These are phyloP conservation scores for Fusarium humuli DNA, from an alignment of 2,329 filamentous ascomycete species.

Conservation along the genomic window DNA sequence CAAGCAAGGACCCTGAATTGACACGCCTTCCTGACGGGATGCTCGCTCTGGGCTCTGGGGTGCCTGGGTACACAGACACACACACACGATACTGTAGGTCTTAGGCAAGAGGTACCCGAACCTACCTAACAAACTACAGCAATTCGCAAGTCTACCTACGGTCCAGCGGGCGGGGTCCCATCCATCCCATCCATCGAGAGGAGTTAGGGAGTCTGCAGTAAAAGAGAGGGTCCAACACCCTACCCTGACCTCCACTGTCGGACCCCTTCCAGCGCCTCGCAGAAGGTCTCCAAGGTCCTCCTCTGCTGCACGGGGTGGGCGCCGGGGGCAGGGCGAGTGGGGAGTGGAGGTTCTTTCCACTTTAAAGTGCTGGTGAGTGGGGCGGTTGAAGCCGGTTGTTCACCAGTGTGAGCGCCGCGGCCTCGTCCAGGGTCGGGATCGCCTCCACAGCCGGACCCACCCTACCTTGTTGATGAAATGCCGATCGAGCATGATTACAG, in stretches of 20 bases:
- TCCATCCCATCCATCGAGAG: background rate
- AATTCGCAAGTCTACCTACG: slow-evolving; percentile 1
- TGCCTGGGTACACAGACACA: background rate
- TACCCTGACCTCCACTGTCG: slow-evolving; percentile 6
- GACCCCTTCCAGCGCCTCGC: slow-evolving; percentile 20
- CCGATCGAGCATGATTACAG: slow-evolving; percentile 35
- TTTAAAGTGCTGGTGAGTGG: slow-evolving; percentile 25
- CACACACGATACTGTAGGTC: background rate
- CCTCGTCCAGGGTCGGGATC: slow-evolving; percentile 37
- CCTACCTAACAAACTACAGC: background rate
- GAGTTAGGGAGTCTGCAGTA: background rate
- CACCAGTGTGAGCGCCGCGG: slow-evolving; percentile 11
- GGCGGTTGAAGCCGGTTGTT: slow-evolving; percentile 11
- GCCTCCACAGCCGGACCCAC: slow-evolving; percentile 40
- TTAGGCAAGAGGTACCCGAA: slow-evolving; percentile 10
- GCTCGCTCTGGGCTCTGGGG: slow-evolving; percentile 4
- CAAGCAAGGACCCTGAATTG: slow-evolving; percentile 44
- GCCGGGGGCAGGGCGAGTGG: slow-evolving; percentile 23
- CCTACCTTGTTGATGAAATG: slow-evolving; percentile 39
- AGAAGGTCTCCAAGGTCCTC: slow-evolving; percentile 6
- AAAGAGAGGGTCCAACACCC: slow-evolving; percentile 22
- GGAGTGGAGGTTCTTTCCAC: slow-evolving; percentile 3
- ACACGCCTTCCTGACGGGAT: slow-evolving; percentile 32
- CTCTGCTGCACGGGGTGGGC: slow-evolving; percentile 1
- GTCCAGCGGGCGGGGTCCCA: slow-evolving; percentile 29